phyloP scores from a whole-genome alignment of 2,329 filamentous ascomycete species.

The Penicillium sp. region DNA sequence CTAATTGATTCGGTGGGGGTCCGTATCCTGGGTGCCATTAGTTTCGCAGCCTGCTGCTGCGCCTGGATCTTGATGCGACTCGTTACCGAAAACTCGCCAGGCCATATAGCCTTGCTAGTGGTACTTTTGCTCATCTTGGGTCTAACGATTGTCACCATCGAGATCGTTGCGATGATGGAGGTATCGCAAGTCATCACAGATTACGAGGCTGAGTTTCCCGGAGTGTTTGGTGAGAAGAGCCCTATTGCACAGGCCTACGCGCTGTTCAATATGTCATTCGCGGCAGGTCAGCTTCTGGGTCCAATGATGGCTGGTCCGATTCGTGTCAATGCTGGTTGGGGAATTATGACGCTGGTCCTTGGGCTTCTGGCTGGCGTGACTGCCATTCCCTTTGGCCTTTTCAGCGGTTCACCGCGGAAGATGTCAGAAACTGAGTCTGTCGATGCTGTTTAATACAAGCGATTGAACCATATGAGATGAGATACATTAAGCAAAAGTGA shows the following conservation, averaged over 20 bases:
- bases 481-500: no score
- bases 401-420: slow-evolving; percentile 4
- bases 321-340: slow-evolving; percentile 27
- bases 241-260: slow-evolving; percentile 66
- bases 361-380: slow-evolving; percentile 26
- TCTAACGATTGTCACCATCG: slow-evolving; percentile 54
- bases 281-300: slow-evolving; percentile 58
- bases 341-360: slow-evolving; percentile 26
- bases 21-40: slow-evolving; percentile 56
- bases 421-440: background rate
- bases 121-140: slow-evolving; percentile 62
- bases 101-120: slow-evolving; percentile 64
- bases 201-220: slow-evolving; percentile 61
- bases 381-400: slow-evolving; percentile 21
- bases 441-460: background rate
- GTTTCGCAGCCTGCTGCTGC: slow-evolving; percentile 57
- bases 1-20: slow-evolving; percentile 55
- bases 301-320: slow-evolving; percentile 54
- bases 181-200: slow-evolving; percentile 53
- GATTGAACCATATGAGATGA: background rate
- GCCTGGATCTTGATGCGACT: slow-evolving; percentile 64
- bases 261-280: slow-evolving; percentile 61
- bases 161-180: slow-evolving; percentile 69
- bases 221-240: slow-evolving; percentile 61
- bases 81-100: slow-evolving; percentile 54